These are phyloP conservation scores for Boletus subcaerulescens DNA, from an alignment of 768 basidiomycete species.

Conservation along the genomic window DNA sequence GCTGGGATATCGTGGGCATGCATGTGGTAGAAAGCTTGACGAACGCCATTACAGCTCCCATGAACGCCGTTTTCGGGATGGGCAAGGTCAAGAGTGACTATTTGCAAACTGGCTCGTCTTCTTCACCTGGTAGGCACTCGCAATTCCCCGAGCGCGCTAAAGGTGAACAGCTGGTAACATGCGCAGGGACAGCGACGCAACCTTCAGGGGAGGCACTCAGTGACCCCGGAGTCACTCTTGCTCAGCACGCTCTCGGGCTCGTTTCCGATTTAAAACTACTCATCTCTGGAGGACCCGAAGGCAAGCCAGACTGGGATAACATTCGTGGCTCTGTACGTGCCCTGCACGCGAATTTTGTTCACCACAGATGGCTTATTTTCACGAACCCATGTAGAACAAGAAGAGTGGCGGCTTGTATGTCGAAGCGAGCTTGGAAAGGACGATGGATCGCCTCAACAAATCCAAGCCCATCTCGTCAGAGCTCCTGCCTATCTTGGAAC, in stretches of 20 bases:
- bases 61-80: constrained; percentile 10
- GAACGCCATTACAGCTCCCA: constrained; percentile 8
- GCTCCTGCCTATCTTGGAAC: constrained; percentile 9
- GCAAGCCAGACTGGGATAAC: constrained; percentile 16
- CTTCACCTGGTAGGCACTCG: not conserved
- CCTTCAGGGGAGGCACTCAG: constrained; percentile 12
- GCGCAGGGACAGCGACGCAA: constrained; percentile 2
- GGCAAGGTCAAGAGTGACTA: constrained; percentile 9
- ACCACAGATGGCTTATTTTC: not conserved
- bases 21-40: constrained; percentile 14
- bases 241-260: constrained; percentile 8
- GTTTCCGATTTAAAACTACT: constrained; percentile 10
- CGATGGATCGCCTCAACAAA: constrained; percentile 9
- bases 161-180: not conserved
- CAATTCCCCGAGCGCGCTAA: not conserved
- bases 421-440: constrained; percentile 14
- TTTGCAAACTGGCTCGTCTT: constrained; percentile 8
- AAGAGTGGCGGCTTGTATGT: constrained; percentile 16
- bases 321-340: constrained; percentile 10
- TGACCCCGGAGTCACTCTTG: constrained; percentile 6
- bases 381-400: not conserved
- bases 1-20: constrained; percentile 15
- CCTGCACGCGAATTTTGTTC: not conserved
- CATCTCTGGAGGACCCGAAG: constrained; percentile 10
- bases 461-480: constrained; percentile 13